Conservation (phyloP, 139 green algal genomes). For the Chlorella sorokiniana region DNA sequence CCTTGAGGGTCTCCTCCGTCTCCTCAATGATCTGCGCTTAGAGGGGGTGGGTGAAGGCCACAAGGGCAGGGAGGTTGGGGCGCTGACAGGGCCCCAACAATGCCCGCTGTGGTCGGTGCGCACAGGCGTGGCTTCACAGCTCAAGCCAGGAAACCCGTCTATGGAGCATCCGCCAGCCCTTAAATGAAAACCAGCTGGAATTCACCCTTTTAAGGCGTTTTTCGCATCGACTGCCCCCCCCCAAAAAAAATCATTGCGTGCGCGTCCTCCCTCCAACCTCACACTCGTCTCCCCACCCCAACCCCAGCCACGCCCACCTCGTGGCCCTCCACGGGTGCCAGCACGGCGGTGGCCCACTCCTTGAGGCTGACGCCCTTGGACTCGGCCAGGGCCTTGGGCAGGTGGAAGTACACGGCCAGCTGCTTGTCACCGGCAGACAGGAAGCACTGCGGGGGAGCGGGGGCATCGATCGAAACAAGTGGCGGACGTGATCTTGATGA, state of each 20-base stretch:
- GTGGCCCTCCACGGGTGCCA: slow-evolving; percentile 44
- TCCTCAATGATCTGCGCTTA: slow-evolving; percentile 43
- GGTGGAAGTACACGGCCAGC: slow-evolving; percentile 70
- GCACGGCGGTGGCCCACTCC: slow-evolving; percentile 50
- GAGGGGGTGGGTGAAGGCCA: neutral
- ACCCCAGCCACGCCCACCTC: slow-evolving; percentile 54
- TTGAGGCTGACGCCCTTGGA: slow-evolving; percentile 43
- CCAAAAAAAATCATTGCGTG: too few relatives aligned
- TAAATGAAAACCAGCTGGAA: neutral
- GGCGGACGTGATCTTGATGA: neutral
- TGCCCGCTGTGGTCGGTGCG: too few relatives aligned
- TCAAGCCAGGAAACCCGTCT: too few relatives aligned
- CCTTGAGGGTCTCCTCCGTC: slow-evolving; percentile 61
- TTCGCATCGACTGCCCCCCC: neutral
- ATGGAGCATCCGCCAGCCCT: too few relatives aligned
- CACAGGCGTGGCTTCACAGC: too few relatives aligned
- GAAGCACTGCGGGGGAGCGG: slow-evolving; percentile 55
- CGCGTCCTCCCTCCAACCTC: too few relatives aligned
- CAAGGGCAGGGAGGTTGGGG: neutral
- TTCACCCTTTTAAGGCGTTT: neutral
- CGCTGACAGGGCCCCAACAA: neutral
- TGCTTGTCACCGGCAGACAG: slow-evolving; percentile 72
- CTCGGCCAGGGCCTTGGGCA: slow-evolving; percentile 69
- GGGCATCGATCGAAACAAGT: neutral
- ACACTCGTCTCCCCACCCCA: too few relatives aligned